Base-by-base conservation (phyloP, 331 rosid genomes). In the Malus hybrid region DNA sequence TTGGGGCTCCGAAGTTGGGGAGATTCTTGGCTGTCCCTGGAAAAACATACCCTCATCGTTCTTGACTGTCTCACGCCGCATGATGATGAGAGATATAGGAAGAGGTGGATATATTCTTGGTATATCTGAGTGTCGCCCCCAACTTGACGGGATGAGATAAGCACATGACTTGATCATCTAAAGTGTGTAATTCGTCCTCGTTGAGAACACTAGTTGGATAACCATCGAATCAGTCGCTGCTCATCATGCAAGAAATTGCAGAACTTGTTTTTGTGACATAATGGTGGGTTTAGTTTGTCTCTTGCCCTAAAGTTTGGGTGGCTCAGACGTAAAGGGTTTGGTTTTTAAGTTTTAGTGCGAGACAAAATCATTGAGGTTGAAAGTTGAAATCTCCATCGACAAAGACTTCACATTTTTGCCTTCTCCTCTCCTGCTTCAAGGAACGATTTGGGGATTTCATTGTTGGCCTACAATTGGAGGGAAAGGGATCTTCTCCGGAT, bases 281-380 rank as follows among this genome's bases (percentile, higher is more conserved):
- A 10, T 5, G 56, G 66, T 72, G 67, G 76, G 76, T 34, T 22
- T 72, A 57, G 31, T 14, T 72, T 59, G 67, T 72, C 67, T 57
- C 36, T 34, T 57, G 67, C 56, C 56, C 39, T 63, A 1, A 63
- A 31, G 42, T 63, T 29, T 63, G 11, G 18, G 8, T 7, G 42
- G 44, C 42, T 29, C 2, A 1, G 22, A 29, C 42, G 6, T 31
- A 63, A 31, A 31, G 67, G n/a, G 46, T 57, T 56, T 20, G 55
- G 76, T n/a, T 59, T 27, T 59, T 6, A 33, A 34, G 76, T 72
- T 34, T 34, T 72, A 42, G 55, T 72, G 24, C 67, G 20, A 34
- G 76, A 72, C 67, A 56, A 57, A 57, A 57, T 72, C 76, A 72
- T 56, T 57, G 2, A 14, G 34, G 22, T 9, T 39, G 67, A 9